Base-by-base conservation (phyloP, 257 asterid species). In the Rubia yunnanensis region DNA sequence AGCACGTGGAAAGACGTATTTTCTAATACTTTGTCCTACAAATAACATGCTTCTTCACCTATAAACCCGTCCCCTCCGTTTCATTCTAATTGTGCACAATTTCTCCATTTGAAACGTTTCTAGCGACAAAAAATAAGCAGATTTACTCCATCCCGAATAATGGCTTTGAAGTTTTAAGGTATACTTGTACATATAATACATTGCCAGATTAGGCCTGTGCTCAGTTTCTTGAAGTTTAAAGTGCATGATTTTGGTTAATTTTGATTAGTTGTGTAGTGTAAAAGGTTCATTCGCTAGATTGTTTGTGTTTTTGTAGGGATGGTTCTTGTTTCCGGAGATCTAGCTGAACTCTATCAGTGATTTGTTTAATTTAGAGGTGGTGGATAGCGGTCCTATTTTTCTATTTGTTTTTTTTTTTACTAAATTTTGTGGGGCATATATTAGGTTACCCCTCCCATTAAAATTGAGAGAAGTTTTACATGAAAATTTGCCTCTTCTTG, bases 141-240 rank as follows among this genome's bases (percentile, higher is more conserved):
- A 56, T 15, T 38, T 36, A 27, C 18, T 36, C 28, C 27, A 2
- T 10, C n/a, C 24, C 8, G 0, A 48, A 60, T 66, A 9, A 76
- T 76, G 80, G 71, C 64, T 13, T 76, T 76, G 68, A 67, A n/a
- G n/a, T n/a, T n/a, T n/a, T n/a, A n/a, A 76, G 77, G 80, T 76
- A 56, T 62, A 44, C 63, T 6, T 32, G 50, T 17, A 38, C 14
- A n/a, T n/a, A n/a, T n/a, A n/a, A n/a, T n/a, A n/a, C n/a, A 28
- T 24, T 10, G 15, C 22, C 5, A 39, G 20, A 24, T 60, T 60
- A 10, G 5, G 22, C 7, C 11, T 55, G 35, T 22, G 7, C 18
- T 27, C 38, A 14, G 1, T 28, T 2, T 41, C 17, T 20, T 46
- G 20, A 20, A 17, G 34, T 60, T 22, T 59, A 27, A 2, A 17